Conservation (phyloP, 2,329 filamentous ascomycete species). For the Cordyceps javanica region DNA sequence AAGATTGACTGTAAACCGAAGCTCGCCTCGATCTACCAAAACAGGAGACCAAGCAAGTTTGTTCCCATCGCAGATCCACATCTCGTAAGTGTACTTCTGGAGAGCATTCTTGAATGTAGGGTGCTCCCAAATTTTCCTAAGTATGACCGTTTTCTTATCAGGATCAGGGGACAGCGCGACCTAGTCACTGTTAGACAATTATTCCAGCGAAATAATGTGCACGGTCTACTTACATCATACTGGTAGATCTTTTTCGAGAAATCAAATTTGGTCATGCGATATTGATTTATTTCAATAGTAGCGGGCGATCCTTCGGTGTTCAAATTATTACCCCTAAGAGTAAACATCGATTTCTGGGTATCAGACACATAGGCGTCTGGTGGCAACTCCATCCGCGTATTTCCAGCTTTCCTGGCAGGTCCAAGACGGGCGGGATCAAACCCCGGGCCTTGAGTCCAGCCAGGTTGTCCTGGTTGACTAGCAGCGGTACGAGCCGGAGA, state of each 20-base stretch:
- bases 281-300: constrained; percentile 64
- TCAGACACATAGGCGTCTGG: constrained; percentile 46
- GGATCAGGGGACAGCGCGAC: constrained; percentile 57
- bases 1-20: constrained; percentile 61
- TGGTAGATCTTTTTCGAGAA: constrained; percentile 63
- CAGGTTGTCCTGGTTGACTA: constrained; percentile 15
- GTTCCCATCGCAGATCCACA: constrained; percentile 74
- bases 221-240: constrained; percentile 66
- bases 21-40: constrained; percentile 38
- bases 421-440: constrained; percentile 37
- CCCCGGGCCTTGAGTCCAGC: constrained; percentile 29
- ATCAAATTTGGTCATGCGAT: constrained; percentile 53
- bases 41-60: constrained; percentile 70
- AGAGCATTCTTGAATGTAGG: constrained; percentile 51
- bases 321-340: constrained; percentile 34
- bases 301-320: constrained; percentile 53
- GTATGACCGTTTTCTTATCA: constrained; percentile 56
- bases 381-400: constrained; percentile 50
- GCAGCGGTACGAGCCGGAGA: constrained; percentile 15
- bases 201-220: not conserved
- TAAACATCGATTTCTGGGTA: constrained; percentile 28
- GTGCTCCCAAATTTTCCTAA: constrained; percentile 73
- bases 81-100: constrained; percentile 34
- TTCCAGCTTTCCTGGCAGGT: constrained; percentile 25
- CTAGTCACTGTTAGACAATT: constrained; percentile 35